A percentile compares a stretch with the other conserved stretches of the same genome.
Evolutionary conservation across 345 rosid genomes (phyloP).

Genomic region (Eucalyptus virginea): DNA sequence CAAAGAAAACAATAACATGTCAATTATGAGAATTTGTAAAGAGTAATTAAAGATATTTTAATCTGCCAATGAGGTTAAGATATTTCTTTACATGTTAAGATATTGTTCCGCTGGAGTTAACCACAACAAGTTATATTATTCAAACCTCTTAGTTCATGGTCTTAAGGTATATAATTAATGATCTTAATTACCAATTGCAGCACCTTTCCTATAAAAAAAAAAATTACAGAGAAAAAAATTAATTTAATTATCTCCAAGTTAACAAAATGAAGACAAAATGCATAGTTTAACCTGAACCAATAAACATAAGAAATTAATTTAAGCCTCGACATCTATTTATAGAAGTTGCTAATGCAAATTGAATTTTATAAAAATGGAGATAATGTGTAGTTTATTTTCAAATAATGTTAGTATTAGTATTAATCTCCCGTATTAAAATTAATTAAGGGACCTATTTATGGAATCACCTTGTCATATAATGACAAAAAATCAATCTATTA

Average conservation of each 20-base stretch:
- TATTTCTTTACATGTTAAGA: neutral
- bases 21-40: neutral
- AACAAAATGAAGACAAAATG: neutral
- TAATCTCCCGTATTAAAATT: neutral
- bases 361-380: neutral
- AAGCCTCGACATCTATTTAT: neutral
- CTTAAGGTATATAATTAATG: neutral
- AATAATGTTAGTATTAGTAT: neutral
- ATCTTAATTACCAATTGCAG: neutral
- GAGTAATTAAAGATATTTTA: neutral
- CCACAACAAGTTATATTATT: neutral
- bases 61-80: neutral
- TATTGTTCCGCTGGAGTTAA: neutral
- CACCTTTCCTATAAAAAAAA: neutral
- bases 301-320: neutral
- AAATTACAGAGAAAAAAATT: neutral
- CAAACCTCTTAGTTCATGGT: neutral
- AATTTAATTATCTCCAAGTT: neutral
- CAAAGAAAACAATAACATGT: neutral
- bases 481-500: neutral
- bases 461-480: neutral
- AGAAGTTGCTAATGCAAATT: neutral
- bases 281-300: neutral
- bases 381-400: neutral
- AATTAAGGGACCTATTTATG: neutral